Conservation (phyloP, 306 rosid species). For the Quercus gilva region DNA sequence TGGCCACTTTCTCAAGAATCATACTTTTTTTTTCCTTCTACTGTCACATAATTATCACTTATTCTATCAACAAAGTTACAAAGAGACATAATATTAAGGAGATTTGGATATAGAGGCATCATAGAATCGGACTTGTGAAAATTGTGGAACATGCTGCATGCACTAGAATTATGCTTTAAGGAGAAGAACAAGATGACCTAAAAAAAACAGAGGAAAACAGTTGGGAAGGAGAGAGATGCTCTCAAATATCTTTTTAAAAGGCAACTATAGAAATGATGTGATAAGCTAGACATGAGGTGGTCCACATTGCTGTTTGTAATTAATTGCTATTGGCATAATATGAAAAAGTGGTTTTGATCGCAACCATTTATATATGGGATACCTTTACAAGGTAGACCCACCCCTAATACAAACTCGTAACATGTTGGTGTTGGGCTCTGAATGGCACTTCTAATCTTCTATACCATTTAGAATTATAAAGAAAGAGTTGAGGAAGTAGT, state of each 20-base stretch:
- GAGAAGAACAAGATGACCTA: too few species aligned
- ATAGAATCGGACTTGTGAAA: background rate
- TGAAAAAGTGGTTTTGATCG: background rate
- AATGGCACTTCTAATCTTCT: background rate
- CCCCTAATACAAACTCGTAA: background rate
- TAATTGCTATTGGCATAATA: background rate
- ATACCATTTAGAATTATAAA: background rate
- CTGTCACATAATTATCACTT: background rate
- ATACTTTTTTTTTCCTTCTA: background rate
- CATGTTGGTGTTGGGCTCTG: background rate
- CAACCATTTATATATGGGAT: background rate
- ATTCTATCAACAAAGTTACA: background rate
- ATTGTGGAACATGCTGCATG: background rate
- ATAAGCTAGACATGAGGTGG: background rate
- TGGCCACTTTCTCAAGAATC: background rate
- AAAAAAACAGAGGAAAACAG: background rate
- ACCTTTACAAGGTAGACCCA: background rate
- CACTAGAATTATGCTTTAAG: background rate
- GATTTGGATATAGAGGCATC: background rate
- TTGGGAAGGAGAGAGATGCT: background rate
- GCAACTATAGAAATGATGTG: background rate
- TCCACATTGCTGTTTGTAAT: background rate
- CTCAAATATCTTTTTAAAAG: background rate
- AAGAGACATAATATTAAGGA: background rate
- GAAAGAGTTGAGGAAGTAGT: background rate